Conservation (phyloP, 148 eudicot species). For the Amaranthus cruentus region DNA sequence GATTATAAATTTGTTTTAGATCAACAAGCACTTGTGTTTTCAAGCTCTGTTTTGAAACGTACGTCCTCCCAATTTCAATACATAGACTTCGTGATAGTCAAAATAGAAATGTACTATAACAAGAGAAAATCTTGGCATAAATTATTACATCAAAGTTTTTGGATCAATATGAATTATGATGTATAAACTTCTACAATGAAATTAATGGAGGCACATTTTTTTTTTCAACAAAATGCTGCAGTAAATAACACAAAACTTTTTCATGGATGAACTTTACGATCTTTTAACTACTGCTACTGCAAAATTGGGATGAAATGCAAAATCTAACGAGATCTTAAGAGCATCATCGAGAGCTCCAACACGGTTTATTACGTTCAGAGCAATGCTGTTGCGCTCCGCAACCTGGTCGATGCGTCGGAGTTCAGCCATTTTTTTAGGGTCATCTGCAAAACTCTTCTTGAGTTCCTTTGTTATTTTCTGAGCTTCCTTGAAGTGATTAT, state of each 20-base stretch:
- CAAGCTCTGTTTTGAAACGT: no score
- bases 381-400: conserved; percentile 81
- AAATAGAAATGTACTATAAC: no score
- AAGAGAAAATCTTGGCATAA: no score
- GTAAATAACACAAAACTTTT: conserved; percentile 19
- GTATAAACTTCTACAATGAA: conserved; percentile 6
- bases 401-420: conserved; percentile 79
- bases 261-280: conserved; percentile 32
- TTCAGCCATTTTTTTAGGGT: conserved; percentile 62
- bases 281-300: conserved; percentile 88
- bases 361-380: conserved; percentile 64
- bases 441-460: conserved; percentile 48
- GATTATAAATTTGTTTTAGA: no score
- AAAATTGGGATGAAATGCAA: conserved; percentile 76
- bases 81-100: no score
- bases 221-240: conserved; percentile 11
- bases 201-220: not conserved
- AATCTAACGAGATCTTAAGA: conserved; percentile 72
- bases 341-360: conserved; percentile 62
- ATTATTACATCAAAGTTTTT: not conserved
- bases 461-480: conserved; percentile 80
- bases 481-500: conserved; percentile 84
- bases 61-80: no score
- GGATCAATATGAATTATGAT: not conserved
- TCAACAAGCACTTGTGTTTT: no score